Conservation (phyloP, 768 basidiomycete species). For the Leccinum olivaceopallidum region DNA sequence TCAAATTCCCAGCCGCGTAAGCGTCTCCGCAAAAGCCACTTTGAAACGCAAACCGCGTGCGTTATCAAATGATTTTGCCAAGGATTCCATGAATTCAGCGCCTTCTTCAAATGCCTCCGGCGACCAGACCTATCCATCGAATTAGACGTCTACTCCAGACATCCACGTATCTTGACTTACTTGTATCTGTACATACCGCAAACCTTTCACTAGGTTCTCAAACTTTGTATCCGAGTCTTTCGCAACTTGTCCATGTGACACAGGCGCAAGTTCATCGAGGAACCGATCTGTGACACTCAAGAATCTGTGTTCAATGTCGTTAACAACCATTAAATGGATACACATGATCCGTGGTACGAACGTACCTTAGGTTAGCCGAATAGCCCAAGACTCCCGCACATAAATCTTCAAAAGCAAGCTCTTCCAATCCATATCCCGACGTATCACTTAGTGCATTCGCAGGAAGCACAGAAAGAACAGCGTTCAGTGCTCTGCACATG, state of each 20-base stretch:
- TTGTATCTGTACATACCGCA: constrained; percentile 83
- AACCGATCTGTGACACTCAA: constrained; percentile 93
- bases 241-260: constrained; percentile 70
- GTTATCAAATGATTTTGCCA: constrained; percentile 81
- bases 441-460: constrained; percentile 79
- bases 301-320: constrained; percentile 51
- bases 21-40: constrained; percentile 79
- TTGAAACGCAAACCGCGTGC: constrained; percentile 85
- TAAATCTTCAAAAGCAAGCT: constrained; percentile 84
- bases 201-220: constrained; percentile 37
- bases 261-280: constrained; percentile 71
- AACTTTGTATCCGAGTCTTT: constrained; percentile 68
- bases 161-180: constrained; percentile 35
- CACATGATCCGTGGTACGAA: constrained; percentile 1
- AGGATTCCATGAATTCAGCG: constrained; percentile 83
- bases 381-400: constrained; percentile 85
- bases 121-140: constrained; percentile 74
- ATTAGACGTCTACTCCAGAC: constrained; percentile 2
- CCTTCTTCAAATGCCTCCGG: constrained; percentile 92
- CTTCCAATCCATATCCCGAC: constrained; percentile 80
- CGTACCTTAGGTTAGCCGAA: constrained; percentile 77
- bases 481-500: constrained; percentile 84
- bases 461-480: constrained; percentile 67
- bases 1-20: constrained; percentile 50
- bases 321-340: neutral